Evolutionary conservation across 2,329 filamentous ascomycete genomes (phyloP).

Genomic region (Pseudocercospora fuligena): DNA sequence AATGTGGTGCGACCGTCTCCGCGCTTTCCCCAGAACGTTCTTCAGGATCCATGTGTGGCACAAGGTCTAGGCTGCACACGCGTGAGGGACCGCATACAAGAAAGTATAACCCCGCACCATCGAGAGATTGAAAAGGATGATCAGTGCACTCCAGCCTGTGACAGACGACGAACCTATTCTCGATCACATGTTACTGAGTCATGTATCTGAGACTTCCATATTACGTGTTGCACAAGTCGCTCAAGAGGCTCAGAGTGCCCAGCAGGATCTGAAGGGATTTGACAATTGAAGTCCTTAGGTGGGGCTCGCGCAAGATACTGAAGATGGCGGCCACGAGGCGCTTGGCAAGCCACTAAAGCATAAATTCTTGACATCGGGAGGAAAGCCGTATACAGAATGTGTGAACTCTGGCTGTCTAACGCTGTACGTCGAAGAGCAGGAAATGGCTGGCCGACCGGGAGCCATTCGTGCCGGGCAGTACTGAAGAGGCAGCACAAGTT

Average conservation of each 20-base stretch:
- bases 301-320: too few relatives aligned
- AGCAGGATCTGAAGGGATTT: neutral
- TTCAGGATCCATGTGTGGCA: neutral
- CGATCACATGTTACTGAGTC: too few relatives aligned
- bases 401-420: too few relatives aligned
- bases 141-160: neutral
- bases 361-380: neutral
- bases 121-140: neutral
- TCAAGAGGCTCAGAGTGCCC: neutral
- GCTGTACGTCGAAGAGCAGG: too few relatives aligned
- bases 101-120: constrained; percentile 6
- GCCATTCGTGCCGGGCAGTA: too few relatives aligned
- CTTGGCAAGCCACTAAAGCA: neutral
- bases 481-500: too few relatives aligned
- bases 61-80: neutral
- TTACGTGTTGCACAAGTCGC: too few relatives aligned
- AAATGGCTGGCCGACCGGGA: too few relatives aligned
- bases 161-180: neutral
- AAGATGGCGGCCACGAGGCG: neutral
- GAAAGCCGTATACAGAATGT: neutral
- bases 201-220: too few relatives aligned
- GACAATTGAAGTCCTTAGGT: too few relatives aligned
- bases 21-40: neutral
- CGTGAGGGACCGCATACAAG: neutral
- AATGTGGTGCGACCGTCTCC: neutral